Evolutionary conservation across 2,329 filamentous ascomycete genomes (phyloP).

Genomic region (Nothopassalora personata): DNA sequence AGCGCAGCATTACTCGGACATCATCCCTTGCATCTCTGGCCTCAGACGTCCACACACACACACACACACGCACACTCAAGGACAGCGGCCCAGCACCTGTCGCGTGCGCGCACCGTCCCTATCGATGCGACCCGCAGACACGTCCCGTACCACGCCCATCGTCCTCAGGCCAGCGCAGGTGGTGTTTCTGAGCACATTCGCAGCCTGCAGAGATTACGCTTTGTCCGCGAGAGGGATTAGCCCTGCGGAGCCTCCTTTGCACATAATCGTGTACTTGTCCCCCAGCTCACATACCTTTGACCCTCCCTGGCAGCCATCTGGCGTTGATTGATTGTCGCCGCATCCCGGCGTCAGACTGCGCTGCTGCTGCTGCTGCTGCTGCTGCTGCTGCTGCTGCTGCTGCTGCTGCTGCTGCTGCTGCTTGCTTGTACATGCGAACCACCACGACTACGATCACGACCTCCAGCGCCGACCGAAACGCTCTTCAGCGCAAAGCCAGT

Average conservation of each 20-base stretch:
- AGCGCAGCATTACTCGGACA: not conserved
- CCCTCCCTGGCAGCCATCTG: slow-evolving; percentile 17
- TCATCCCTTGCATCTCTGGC: not conserved
- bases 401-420: not conserved
- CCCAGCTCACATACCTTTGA: slow-evolving; percentile 21
- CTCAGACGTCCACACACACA: slow-evolving; percentile 6
- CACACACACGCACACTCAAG: no score
- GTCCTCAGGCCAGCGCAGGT: slow-evolving; percentile 7
- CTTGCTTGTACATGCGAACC: slow-evolving; percentile 5
- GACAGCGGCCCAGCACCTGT: slow-evolving; percentile 4
- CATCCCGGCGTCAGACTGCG: slow-evolving; percentile 1
- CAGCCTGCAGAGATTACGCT: slow-evolving; percentile 16
- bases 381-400: not conserved
- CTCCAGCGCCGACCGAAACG: not conserved
- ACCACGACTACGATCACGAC: slow-evolving; percentile 1
- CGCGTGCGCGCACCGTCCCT: slow-evolving; percentile 6
- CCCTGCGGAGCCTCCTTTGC: slow-evolving; percentile 18
- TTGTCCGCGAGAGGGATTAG: slow-evolving; percentile 20
- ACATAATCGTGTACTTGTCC: slow-evolving; percentile 20
- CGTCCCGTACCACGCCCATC: not conserved
- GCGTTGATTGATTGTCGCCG: slow-evolving; percentile 14
- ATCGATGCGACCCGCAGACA: slow-evolving; percentile 11
- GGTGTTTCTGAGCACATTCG: slow-evolving; percentile 7
- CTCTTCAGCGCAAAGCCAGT: not conserved
- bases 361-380: not conserved